Percentiles rank a stretch among this genome's conserved stretches.
phyloP scores from a whole-genome alignment of 805 yeast species.

The Cyberlindnera sargentensis region DNA sequence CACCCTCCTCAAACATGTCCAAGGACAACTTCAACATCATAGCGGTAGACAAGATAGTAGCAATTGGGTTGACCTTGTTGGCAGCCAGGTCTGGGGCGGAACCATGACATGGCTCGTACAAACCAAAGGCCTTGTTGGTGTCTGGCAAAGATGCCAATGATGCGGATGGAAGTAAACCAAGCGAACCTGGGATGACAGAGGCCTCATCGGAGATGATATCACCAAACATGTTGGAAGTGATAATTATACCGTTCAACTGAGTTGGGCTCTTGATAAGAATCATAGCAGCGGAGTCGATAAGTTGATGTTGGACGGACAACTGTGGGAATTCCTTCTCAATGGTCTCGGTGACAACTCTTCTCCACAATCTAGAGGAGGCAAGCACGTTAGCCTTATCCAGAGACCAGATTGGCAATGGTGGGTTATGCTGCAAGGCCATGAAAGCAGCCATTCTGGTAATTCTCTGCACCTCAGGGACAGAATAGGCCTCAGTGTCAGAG shows the following conservation, averaged over 20 bases:
- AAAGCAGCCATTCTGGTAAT: conserved; percentile 98
- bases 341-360: conserved; percentile 83
- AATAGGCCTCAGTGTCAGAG: conserved; percentile 87
- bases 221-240: conserved; percentile 96
- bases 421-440: conserved; percentile 85
- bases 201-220: conserved; percentile 98
- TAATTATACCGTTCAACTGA: conserved; percentile 82
- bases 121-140: conserved; percentile 87
- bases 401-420: conserved; percentile 94
- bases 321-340: conserved; percentile 87
- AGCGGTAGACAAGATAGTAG: conserved; percentile 92
- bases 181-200: conserved; percentile 94
- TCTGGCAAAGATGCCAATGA: conserved; percentile 97
- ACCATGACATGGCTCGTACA: conserved; percentile 98
- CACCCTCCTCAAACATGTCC: conserved; percentile 77
- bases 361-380: conserved; percentile 95
- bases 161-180: conserved; percentile 91
- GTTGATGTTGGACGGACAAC: conserved; percentile 81
- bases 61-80: conserved; percentile 91
- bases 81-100: conserved; percentile 91
- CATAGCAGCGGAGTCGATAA: conserved; percentile 99
- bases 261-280: conserved; percentile 89
- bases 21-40: conserved; percentile 95
- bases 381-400: conserved; percentile 96
- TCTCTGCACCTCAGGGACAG: conserved; percentile 88